phyloP scores from a whole-genome alignment of 2,329 filamentous ascomycete genomes.

The Colletotrichum phormii region DNA sequence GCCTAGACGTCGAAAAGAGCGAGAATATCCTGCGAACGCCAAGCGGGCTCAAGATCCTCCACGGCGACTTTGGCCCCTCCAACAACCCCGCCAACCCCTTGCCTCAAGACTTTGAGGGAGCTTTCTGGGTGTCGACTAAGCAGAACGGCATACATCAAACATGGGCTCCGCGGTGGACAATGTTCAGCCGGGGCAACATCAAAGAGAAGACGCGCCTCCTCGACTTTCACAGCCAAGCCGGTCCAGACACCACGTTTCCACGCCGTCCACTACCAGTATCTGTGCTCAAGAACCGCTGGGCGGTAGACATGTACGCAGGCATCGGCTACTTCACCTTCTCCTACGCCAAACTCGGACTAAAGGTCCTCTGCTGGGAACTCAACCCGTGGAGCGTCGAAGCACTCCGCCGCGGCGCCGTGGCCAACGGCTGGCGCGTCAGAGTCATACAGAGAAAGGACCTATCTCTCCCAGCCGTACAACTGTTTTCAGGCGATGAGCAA shows the following conservation, averaged over 20 bases:
- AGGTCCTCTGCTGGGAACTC: slow-evolving; percentile 88
- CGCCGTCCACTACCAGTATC: not conserved
- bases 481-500: slow-evolving; percentile 58
- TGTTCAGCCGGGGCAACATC: slow-evolving; percentile 94
- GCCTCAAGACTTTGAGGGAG: slow-evolving; percentile 67
- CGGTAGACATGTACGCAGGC: slow-evolving; percentile 88
- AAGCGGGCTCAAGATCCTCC: slow-evolving; percentile 73
- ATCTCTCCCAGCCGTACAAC: slow-evolving; percentile 48
- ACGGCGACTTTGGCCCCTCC: slow-evolving; percentile 78
- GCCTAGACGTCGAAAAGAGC: slow-evolving; percentile 35
- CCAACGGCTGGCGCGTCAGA: slow-evolving; percentile 73
- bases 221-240: slow-evolving; percentile 52
- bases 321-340: slow-evolving; percentile 95
- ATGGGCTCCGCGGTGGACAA: slow-evolving; percentile 91
- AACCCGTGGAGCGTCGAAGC: slow-evolving; percentile 92
- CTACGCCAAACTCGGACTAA: slow-evolving; percentile 78
- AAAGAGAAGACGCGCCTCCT: slow-evolving; percentile 87
- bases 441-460: slow-evolving; percentile 61
- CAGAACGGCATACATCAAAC: slow-evolving; percentile 86
- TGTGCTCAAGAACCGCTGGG: slow-evolving; percentile 55
- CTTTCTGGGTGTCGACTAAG: slow-evolving; percentile 83
- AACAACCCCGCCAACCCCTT: slow-evolving; percentile 43
- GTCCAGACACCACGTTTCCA: not conserved
- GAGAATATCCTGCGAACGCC: slow-evolving; percentile 83
- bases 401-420: slow-evolving; percentile 77